A percentile compares a stretch with the other conserved stretches of the same genome.
These are phyloP conservation scores for Wickerhamomyces silvicola DNA, from an alignment of 805 yeast species.

Conservation along the genomic window DNA sequence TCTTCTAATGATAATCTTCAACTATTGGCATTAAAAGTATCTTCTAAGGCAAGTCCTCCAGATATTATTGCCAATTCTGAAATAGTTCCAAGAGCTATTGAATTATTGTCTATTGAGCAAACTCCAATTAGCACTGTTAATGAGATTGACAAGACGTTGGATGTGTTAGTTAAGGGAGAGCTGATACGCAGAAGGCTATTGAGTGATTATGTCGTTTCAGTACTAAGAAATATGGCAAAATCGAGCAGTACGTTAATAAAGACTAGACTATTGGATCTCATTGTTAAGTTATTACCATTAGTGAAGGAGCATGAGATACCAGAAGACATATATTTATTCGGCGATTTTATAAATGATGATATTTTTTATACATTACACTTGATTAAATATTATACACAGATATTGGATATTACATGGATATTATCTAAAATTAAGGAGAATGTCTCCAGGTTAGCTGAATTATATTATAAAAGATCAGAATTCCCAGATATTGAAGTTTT, in stretches of 20 bases:
- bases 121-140: conserved; percentile 11
- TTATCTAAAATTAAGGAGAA: conserved; percentile 4
- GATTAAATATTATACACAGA: conserved; percentile 14
- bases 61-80: conserved; percentile 20
- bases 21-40: conserved; percentile 14
- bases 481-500: conserved; percentile 12
- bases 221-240: conserved; percentile 6
- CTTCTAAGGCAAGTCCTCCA: conserved; percentile 16
- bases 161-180: conserved; percentile 10
- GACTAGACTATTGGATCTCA: conserved; percentile 11
- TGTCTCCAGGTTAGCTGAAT: conserved; percentile 8
- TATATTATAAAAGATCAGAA: conserved; percentile 8
- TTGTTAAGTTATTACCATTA: conserved; percentile 10
- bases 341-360: conserved; percentile 8
- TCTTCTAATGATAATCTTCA: conserved; percentile 14
- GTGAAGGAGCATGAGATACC: conserved; percentile 13
- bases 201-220: conserved; percentile 6
- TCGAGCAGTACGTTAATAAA: conserved; percentile 3
- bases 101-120: conserved; percentile 1
- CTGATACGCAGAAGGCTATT: conserved; percentile 16
- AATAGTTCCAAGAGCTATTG: conserved; percentile 10
- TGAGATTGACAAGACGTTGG: conserved; percentile 15
- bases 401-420: conserved; percentile 16
- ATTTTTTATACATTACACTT: conserved; percentile 9
- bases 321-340: conserved; percentile 6